These are phyloP conservation scores for Aspergillus mulundensis DNA, from an alignment of 495 filamentous ascomycete species.

Conservation along the genomic window DNA sequence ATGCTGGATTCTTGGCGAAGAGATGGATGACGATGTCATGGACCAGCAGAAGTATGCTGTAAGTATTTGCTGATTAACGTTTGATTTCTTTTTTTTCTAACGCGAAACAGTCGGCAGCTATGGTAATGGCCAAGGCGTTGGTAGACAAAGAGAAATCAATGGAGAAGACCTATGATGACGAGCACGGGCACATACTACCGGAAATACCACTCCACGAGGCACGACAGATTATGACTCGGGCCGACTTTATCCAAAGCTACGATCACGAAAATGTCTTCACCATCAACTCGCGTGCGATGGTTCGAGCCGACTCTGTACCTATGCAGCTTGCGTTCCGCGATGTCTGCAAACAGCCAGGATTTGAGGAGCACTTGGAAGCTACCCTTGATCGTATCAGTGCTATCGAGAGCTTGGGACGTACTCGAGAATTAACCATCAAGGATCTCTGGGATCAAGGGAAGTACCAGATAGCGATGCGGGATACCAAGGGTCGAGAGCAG, in stretches of 20 bases:
- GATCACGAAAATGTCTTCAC: slow-evolving; percentile 95
- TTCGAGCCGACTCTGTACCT: slow-evolving; percentile 66
- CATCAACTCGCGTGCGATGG: slow-evolving; percentile 81
- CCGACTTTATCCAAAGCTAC: slow-evolving; percentile 89
- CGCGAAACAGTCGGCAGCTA: slow-evolving; percentile 66
- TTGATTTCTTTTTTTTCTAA: slow-evolving; percentile 10
- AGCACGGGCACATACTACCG: slow-evolving; percentile 73
- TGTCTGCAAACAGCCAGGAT: slow-evolving; percentile 67
- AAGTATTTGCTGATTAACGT: slow-evolving; percentile 25
- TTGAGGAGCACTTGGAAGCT: slow-evolving; percentile 74
- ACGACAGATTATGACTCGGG: slow-evolving; percentile 87
- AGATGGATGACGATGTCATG: slow-evolving; percentile 99
- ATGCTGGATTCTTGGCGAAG: slow-evolving; percentile 85
- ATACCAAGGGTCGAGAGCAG: slow-evolving; percentile 47
- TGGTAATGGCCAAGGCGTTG: slow-evolving; percentile 87
- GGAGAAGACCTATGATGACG: slow-evolving; percentile 55
- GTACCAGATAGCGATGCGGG: slow-evolving; percentile 63
- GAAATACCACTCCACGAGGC: slow-evolving; percentile 79
- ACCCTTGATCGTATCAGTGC: slow-evolving; percentile 80
- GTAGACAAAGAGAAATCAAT: slow-evolving; percentile 75
- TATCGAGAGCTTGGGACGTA: slow-evolving; percentile 90
- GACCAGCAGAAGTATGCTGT: slow-evolving; percentile 95
- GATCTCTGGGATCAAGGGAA: slow-evolving; percentile 71
- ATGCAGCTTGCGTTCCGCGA: slow-evolving; percentile 91
- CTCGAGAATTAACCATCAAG: slow-evolving; percentile 88